Conservation (phyloP, 2,329 filamentous ascomycete species). For the Sclerotinia minor region DNA sequence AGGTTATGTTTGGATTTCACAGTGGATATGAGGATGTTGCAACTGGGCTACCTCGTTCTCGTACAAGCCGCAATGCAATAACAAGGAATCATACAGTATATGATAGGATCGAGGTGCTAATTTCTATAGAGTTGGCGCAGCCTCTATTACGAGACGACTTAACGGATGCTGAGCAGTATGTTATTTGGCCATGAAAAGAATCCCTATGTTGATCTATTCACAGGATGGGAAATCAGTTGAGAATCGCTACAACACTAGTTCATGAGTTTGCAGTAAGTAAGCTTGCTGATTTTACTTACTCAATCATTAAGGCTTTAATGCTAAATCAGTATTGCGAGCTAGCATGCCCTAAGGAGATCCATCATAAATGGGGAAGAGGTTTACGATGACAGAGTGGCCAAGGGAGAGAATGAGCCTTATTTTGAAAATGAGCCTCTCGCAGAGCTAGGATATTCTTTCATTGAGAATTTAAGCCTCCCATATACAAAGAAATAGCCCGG, state of each 20-base stretch:
- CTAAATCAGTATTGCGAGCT: neutral
- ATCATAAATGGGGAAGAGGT: neutral
- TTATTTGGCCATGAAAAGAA: neutral
- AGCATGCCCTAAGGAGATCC: slow-evolving; percentile 9
- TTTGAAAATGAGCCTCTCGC: slow-evolving; percentile 19
- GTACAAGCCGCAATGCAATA: slow-evolving; percentile 10
- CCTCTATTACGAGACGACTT: slow-evolving; percentile 10
- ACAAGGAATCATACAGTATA: slow-evolving; percentile 4
- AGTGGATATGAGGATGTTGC: slow-evolving; percentile 14
- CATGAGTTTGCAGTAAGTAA: slow-evolving; percentile 17
- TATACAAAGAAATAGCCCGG: neutral
- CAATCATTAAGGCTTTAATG: neutral
- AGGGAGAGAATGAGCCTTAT: slow-evolving; percentile 17
- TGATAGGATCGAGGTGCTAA: slow-evolving; percentile 1
- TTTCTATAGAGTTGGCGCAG: slow-evolving; percentile 8
- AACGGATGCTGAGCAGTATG: slow-evolving; percentile 12
- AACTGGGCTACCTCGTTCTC: slow-evolving; percentile 7
- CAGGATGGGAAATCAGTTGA: slow-evolving; percentile 2
- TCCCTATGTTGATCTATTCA: neutral
- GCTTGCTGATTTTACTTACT: neutral
- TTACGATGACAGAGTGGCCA: neutral
- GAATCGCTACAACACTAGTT: neutral
- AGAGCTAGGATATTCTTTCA: slow-evolving; percentile 18
- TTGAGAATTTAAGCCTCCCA: neutral
- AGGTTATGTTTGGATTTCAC: slow-evolving; percentile 8